These are phyloP conservation scores for Sutorius eximius DNA, from an alignment of 1,284 basidiomycete genomes.

Conservation along the genomic window DNA sequence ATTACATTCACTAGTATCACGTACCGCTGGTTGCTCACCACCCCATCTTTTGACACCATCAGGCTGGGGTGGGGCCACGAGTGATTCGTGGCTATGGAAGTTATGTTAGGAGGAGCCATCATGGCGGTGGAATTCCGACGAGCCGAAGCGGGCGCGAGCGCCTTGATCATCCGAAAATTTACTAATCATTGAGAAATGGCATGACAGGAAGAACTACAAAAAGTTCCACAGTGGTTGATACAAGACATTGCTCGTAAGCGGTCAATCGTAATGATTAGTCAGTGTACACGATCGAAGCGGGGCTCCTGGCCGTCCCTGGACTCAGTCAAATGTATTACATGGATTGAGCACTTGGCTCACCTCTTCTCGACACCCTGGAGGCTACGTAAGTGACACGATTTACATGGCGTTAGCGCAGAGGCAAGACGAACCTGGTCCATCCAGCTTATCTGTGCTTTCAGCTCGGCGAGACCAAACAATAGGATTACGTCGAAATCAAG, in stretches of 20 bases:
- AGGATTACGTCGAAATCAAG: constrained; percentile 19
- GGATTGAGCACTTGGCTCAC: constrained; percentile 5
- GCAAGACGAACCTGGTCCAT: constrained; percentile 7
- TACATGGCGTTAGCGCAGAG: neutral
- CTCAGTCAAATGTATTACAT: neutral
- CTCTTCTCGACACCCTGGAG: constrained; percentile 31
- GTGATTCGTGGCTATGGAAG: neutral
- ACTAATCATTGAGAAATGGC: neutral
- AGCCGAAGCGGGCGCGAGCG: no score
- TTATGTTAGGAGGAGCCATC: neutral
- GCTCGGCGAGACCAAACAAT: constrained; percentile 27
- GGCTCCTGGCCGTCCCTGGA: constrained; percentile 27
- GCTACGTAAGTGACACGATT: neutral
- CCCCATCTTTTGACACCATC: neutral
- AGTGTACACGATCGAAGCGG: constrained; percentile 41
- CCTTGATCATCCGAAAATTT: no score
- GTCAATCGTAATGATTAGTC: constrained; percentile 4
- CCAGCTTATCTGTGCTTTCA: constrained; percentile 31
- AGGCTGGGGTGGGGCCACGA: neutral
- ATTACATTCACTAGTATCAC: neutral
- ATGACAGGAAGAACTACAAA: neutral
- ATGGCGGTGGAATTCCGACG: no score
- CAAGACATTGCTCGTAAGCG: neutral
- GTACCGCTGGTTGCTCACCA: neutral
- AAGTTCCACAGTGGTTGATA: neutral